Evolutionary conservation across 1,139 yeast species (phyloP).

Genomic region (Pichia inconspicua): DNA sequence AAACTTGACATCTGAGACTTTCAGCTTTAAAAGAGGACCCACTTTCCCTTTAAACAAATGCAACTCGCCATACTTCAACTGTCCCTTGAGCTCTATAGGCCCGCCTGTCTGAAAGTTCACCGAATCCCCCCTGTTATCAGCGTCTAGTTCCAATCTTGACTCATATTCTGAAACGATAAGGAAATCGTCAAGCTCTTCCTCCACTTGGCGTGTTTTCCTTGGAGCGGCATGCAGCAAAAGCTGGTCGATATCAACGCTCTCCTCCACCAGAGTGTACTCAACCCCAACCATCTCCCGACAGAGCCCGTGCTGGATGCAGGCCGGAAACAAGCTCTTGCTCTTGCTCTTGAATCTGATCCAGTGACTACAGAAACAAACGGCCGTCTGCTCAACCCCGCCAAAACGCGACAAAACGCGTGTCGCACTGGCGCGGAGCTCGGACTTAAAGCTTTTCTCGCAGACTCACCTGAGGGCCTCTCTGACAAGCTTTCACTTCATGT

Average conservation of each 20-base stretch:
- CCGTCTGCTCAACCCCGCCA: too few relatives aligned
- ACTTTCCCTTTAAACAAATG: background rate
- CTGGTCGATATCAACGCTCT: background rate
- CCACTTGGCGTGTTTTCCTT: background rate
- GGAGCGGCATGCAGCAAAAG: background rate
- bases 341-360: too few relatives aligned
- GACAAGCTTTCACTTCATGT: too few relatives aligned
- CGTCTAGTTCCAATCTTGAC: background rate
- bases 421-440: too few relatives aligned
- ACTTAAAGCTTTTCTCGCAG: too few relatives aligned
- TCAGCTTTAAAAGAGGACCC: background rate
- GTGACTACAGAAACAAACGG: too few relatives aligned
- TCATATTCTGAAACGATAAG: background rate
- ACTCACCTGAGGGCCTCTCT: too few relatives aligned
- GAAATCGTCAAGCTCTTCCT: background rate
- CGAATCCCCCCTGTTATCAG: background rate
- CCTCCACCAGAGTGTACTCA: background rate
- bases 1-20: background rate
- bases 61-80: background rate
- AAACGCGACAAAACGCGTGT: too few relatives aligned
- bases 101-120: background rate
- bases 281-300: background rate
- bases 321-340: too few relatives aligned
- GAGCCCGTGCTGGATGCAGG: too few relatives aligned
- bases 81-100: background rate